A percentile compares a stretch with the other conserved stretches of the same genome.
phyloP scores from a whole-genome alignment of 495 filamentous ascomycete species.

The Aspergillus hancockii region DNA sequence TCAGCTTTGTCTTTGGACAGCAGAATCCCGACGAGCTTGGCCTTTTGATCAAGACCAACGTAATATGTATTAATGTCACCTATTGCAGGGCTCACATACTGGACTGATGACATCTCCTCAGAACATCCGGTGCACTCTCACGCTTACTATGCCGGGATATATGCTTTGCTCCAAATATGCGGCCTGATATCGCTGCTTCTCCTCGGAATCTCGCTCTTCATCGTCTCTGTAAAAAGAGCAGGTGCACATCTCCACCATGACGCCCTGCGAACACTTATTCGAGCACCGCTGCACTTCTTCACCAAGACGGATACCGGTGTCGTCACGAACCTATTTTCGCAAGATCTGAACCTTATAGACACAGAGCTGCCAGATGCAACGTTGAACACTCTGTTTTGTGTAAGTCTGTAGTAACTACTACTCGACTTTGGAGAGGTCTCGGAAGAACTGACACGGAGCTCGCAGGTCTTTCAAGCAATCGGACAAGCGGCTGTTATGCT shows the following conservation, averaged over 20 bases:
- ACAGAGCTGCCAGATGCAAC: slow-evolving; percentile 26
- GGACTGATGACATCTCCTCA: slow-evolving; percentile 32
- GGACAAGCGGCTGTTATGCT: slow-evolving; percentile 36
- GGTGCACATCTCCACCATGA: slow-evolving; percentile 17
- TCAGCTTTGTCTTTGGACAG: no score
- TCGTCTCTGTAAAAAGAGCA: slow-evolving; percentile 1
- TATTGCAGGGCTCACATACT: slow-evolving; percentile 44
- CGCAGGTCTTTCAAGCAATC: slow-evolving; percentile 19
- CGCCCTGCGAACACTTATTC: slow-evolving; percentile 16
- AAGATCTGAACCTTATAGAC: slow-evolving; percentile 47
- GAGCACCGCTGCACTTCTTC: slow-evolving; percentile 34
- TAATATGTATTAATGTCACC: no score
- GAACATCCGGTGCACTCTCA: slow-evolving; percentile 26
- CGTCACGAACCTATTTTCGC: slow-evolving; percentile 44
- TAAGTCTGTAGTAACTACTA: no score
- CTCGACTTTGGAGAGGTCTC: no score
- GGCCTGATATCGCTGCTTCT: slow-evolving; percentile 16
- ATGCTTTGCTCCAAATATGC: slow-evolving; percentile 28
- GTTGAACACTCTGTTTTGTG: slow-evolving; percentile 1
- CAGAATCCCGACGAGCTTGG: no score
- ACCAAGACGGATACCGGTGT: slow-evolving; percentile 40
- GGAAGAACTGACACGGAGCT: no score
- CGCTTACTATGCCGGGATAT: slow-evolving; percentile 37
- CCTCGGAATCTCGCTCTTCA: slow-evolving; percentile 3
- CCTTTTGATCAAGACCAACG: no score